Base-by-base conservation (phyloP, 2,329 filamentous ascomycete species). In the Pestalotiopsis fici region DNA sequence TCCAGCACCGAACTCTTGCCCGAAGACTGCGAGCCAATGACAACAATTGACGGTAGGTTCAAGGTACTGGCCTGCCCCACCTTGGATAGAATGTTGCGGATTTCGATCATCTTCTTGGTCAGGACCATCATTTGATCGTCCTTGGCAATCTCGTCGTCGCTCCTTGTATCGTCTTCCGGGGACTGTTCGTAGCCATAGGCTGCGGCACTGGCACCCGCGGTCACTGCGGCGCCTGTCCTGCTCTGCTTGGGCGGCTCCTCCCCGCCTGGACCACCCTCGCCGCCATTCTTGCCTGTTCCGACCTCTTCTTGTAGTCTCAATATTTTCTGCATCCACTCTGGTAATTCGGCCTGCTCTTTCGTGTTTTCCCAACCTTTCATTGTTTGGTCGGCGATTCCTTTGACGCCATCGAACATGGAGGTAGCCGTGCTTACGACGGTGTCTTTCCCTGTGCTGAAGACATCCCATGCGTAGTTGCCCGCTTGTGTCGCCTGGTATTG, bases 71-170 rank as follows among this genome's bases (percentile, higher is more conserved):
- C 97, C 82, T 99, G 95, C 39, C 95, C 97, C 59, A 99, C 93
- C 28, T 91, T 93, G 76, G 97, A 93, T 27, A 99, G 85, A 66
- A 99, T 93, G 72, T 91, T 95, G 72, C 97, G 87, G 67, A 99
- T 98, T 83, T 99, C 96, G 75, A 99, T 99, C 96, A 99, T 99
- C 83, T 98, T 98, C 83, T 96, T 95, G 2, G 97, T 99, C 75
- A 99, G 84, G 72, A 98, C 86, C 96, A 99, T 99, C 95, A 99
- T 99, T 80, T 99, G 96, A 78, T 99, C 96, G 75, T 99, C 96
- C 74, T 90, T 90, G 21, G 94, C 93, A 61, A 87, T 85, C 75
- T 92, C 89, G 66, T 91, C 88, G 23, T 82, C 84, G 9, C 85
- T 83, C 66, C 90, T 85, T 4, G 85, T 79, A 70, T 91, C 88